Percentiles rank a stretch among this genome's conserved stretches.
phyloP scores from a whole-genome alignment of 306 rosid genomes.

The Vigna reflexopilosa region DNA sequence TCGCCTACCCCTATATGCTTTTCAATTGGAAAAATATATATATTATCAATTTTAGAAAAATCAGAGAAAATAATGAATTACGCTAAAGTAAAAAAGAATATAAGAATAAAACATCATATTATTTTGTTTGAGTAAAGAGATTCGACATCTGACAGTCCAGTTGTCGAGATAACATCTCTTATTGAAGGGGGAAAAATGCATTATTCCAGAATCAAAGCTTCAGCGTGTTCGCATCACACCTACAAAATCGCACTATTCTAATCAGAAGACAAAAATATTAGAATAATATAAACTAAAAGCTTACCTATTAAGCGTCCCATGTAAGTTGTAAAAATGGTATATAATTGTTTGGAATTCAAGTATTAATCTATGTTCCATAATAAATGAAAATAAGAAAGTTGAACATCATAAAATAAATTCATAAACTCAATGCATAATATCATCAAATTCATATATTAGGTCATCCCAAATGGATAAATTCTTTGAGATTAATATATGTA shows the following conservation, averaged over 20 bases:
- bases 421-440: no score
- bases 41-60: background rate
- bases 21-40: background rate
- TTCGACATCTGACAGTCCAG: background rate
- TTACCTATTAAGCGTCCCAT: background rate
- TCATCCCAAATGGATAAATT: no score
- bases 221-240: background rate
- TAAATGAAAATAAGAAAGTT: no score
- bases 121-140: background rate
- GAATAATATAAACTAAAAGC: background rate
- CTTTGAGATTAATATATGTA: no score
- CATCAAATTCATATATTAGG: no score
- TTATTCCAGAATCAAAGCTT: conserved; percentile 2
- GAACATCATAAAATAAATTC: no score
- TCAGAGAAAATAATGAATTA: background rate
- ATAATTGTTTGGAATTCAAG: no score
- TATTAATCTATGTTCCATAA: no score
- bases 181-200: background rate
- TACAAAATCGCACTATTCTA: no score
- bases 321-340: background rate
- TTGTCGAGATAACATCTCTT: background rate
- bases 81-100: background rate
- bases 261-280: background rate
- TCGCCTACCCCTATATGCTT: background rate
- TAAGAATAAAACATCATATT: conserved; percentile 10